phyloP scores from a whole-genome alignment of 352 stramenopile species.

The Thalassiosira hispida region DNA sequence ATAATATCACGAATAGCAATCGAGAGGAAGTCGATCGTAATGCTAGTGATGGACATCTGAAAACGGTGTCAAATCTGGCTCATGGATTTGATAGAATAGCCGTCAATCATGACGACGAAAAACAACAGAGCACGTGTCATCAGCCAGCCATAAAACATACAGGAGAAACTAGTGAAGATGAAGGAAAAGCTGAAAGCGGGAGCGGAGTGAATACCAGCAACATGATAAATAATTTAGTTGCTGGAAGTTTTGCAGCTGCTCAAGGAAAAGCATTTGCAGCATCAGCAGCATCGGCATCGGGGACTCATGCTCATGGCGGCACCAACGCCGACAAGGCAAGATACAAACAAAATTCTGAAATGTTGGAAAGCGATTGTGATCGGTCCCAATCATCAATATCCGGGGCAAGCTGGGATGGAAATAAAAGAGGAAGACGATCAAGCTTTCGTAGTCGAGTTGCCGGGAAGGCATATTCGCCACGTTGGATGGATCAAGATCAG shows the following conservation, averaged over 20 bases:
- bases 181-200: slow-evolving; percentile 8
- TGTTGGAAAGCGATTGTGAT: slow-evolving; percentile 6
- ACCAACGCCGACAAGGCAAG: too few relatives aligned
- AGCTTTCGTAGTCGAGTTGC: slow-evolving; percentile 10
- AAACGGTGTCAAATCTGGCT: slow-evolving; percentile 23
- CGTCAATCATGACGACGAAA: slow-evolving; percentile 24
- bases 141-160: not conserved
- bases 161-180: slow-evolving; percentile 18
- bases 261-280: not conserved
- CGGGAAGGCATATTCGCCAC: slow-evolving; percentile 16
- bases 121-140: not conserved
- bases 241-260: not conserved
- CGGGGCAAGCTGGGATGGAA: slow-evolving; percentile 18
- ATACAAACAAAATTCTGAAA: slow-evolving; percentile 6
- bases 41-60: slow-evolving; percentile 2
- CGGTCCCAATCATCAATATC: slow-evolving; percentile 24
- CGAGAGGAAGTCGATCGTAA: not conserved
- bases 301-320: not conserved
- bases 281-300: not conserved
- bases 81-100: slow-evolving; percentile 27
- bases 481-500: slow-evolving; percentile 29
- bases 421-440: slow-evolving; percentile 6
- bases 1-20: not conserved
- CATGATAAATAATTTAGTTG: not conserved
- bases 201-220: not conserved